A percentile compares a stretch with the other conserved stretches of the same genome.
phyloP scores from a whole-genome alignment of 768 basidiomycete genomes.

The Auricularia auricula-judae region DNA sequence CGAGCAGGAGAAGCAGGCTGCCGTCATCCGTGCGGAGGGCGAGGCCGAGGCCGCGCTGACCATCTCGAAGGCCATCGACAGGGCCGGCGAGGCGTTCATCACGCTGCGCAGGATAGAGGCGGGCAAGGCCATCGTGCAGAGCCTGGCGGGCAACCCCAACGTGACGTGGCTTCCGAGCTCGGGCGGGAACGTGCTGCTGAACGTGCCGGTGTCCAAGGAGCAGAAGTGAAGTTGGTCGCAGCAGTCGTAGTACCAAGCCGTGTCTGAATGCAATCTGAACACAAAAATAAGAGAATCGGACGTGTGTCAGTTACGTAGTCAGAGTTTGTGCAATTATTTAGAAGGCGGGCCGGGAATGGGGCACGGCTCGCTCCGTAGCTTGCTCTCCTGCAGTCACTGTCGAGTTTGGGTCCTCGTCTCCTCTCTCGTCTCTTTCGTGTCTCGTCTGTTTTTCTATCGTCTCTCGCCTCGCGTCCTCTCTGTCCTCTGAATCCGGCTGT shows the following conservation, averaged over 20 bases:
- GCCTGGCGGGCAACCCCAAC: constrained; percentile 66
- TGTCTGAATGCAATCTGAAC: too few species aligned
- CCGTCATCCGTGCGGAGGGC: constrained; percentile 95
- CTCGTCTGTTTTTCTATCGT: constrained; percentile 32
- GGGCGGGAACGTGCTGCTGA: constrained; percentile 70
- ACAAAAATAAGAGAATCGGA: too few species aligned
- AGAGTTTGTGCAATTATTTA: too few species aligned
- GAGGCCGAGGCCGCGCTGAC: constrained; percentile 96
- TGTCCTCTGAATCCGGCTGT: constrained; percentile 13
- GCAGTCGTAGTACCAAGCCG: background rate
- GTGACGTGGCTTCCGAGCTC: constrained; percentile 84
- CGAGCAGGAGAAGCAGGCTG: constrained; percentile 97
- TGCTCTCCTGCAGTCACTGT: constrained; percentile 19
- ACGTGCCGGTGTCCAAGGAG: constrained; percentile 44
- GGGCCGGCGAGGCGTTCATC: constrained; percentile 93
- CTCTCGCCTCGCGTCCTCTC: constrained; percentile 35
- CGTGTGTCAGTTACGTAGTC: too few species aligned
- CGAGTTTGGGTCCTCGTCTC: constrained; percentile 24
- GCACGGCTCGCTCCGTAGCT: constrained; percentile 9
- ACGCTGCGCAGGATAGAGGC: constrained; percentile 95
- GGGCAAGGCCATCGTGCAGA: constrained; percentile 91
- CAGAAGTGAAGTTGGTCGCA: constrained; percentile 18
- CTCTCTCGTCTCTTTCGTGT: constrained; percentile 20
- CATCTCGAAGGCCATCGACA: constrained; percentile 81
- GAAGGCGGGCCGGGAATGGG: background rate